Evolutionary conservation across 139 green algal genomes (phyloP), one percentile per base, ranked within the genome.

Genomic region (Auxenochlorella pyrenoidosa): DNA sequence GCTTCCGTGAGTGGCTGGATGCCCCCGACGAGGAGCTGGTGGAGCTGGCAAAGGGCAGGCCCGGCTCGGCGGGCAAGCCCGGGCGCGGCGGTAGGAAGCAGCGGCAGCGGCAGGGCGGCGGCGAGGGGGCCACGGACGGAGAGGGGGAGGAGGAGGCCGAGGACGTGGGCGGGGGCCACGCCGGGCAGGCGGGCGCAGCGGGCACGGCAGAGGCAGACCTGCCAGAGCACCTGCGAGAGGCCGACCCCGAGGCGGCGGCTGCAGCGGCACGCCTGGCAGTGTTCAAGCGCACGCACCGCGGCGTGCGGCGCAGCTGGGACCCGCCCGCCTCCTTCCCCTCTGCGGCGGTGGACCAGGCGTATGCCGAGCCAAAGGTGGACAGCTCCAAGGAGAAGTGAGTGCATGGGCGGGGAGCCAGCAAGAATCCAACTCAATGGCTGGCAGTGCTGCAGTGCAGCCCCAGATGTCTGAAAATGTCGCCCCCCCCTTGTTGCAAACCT

Each of bases 311-410:
- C 41, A 94, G 86, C 47, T 98, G 96, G 96, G 84, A 96, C 43
- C 58, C 98, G 73, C 95, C 96, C 28, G 58, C 88, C 34, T 90
- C 36, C 88, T 98, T 98, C 77, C 96, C 96, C 63, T 93, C 80
- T 54, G 21, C 68, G 1, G 82, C 83, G 21, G 95, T 98, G 36
- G 65, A 95, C 60, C 75, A 94, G 44, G 93, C 89, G 16, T 95
- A 95, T 88, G 15, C 81, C 58, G 41, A 88, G 5, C 88, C 93
- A 24, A 79, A 63, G 16, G 84, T 95, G 75, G 93, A 95, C 82
- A 28, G 71, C 16, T 87, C 72, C 26, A 90, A 88, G 58, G 89
- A 91, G 78, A 91, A 87, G 71, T 90, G 54, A 80, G 78, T 81
- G 3, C 47, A 10, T 10, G 10, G 47, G 47, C 47, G 10, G 47